Evolutionary conservation across 2,329 filamentous ascomycete species (phyloP).

Genomic region (Waltergamsia citrina): DNA sequence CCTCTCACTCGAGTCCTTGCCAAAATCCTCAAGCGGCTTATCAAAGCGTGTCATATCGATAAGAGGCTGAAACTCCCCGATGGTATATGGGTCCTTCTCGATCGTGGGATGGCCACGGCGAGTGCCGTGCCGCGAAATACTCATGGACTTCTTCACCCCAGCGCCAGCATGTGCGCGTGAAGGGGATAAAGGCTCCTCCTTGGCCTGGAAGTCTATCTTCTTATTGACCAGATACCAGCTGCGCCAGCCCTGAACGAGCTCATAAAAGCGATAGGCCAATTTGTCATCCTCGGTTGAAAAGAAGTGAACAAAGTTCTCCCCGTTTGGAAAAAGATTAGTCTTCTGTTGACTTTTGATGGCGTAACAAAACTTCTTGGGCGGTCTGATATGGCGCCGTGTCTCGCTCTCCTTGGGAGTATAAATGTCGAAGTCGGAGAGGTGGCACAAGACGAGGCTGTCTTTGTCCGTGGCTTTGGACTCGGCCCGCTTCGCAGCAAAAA

Average conservation of each 20-base stretch:
- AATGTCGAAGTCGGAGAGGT: conserved; percentile 87
- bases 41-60: conserved; percentile 53
- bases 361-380: conserved; percentile 78
- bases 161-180: too few relatives aligned
- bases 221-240: conserved; percentile 84
- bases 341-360: conserved; percentile 91
- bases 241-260: conserved; percentile 69
- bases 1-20: conserved; percentile 30
- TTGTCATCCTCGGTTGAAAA: conserved; percentile 70
- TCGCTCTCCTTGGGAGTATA: conserved; percentile 67
- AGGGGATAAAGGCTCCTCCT: conserved; percentile 5
- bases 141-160: conserved; percentile 17
- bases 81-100: conserved; percentile 44
- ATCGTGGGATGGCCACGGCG: conserved; percentile 20
- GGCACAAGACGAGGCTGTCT: conserved; percentile 63
- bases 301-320: conserved; percentile 84
- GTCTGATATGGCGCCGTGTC: conserved; percentile 60
- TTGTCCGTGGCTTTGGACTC: conserved; percentile 52
- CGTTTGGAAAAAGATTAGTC: conserved; percentile 70
- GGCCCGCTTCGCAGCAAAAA: conserved; percentile 59
- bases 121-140: conserved; percentile 9
- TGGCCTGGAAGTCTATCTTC: conserved; percentile 39
- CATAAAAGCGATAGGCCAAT: conserved; percentile 60
- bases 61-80: conserved; percentile 60
- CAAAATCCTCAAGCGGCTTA: conserved; percentile 38